Evolutionary conservation across 805 yeast genomes (phyloP).

Genomic region (Clavispora phyllophila): DNA sequence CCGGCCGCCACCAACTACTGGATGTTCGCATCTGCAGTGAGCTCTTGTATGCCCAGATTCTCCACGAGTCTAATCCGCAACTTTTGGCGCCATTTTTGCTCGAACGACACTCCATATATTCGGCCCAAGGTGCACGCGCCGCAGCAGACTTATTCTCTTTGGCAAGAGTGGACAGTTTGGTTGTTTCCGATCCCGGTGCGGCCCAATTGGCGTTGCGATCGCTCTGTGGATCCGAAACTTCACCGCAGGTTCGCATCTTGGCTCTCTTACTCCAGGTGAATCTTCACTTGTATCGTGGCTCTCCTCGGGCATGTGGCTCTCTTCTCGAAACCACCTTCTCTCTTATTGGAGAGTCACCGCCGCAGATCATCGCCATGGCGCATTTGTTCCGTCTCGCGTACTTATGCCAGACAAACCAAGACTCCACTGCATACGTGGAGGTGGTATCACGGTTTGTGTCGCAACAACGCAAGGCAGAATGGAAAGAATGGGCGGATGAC

Average conservation of each 20-base stretch:
- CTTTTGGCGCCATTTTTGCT: slow-evolving; percentile 4
- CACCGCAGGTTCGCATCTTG: slow-evolving; percentile 17
- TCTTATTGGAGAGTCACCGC: slow-evolving; percentile 3
- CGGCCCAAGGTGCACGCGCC: slow-evolving; percentile 6
- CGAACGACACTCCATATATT: slow-evolving; percentile 5
- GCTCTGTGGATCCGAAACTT: slow-evolving; percentile 6
- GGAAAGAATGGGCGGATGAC: slow-evolving; percentile 27
- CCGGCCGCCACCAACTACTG: slow-evolving; percentile 21
- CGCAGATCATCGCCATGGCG: slow-evolving; percentile 30
- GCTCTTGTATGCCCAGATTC: slow-evolving; percentile 32
- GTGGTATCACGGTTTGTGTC: slow-evolving; percentile 11
- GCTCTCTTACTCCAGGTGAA: slow-evolving; percentile 25
- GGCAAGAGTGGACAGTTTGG: slow-evolving; percentile 25
- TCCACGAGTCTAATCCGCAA: slow-evolving; percentile 17
- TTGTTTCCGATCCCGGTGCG: slow-evolving; percentile 21
- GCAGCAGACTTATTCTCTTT: slow-evolving; percentile 26
- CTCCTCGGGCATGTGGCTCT: slow-evolving; percentile 15
- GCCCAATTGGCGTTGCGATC: slow-evolving; percentile 19
- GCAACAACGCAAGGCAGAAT: slow-evolving; percentile 14
- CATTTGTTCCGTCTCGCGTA: slow-evolving; percentile 21
- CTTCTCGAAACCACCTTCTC: not conserved
- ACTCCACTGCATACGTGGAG: slow-evolving; percentile 20
- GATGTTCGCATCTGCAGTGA: slow-evolving; percentile 27
- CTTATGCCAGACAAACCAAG: slow-evolving; percentile 21
- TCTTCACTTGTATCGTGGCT: slow-evolving; percentile 25